Evolutionary conservation across 176 grass and related monocot genomes (phyloP), one percentile per base, ranked within the genome.

Genomic region (Chrysopogon serrulatus): DNA sequence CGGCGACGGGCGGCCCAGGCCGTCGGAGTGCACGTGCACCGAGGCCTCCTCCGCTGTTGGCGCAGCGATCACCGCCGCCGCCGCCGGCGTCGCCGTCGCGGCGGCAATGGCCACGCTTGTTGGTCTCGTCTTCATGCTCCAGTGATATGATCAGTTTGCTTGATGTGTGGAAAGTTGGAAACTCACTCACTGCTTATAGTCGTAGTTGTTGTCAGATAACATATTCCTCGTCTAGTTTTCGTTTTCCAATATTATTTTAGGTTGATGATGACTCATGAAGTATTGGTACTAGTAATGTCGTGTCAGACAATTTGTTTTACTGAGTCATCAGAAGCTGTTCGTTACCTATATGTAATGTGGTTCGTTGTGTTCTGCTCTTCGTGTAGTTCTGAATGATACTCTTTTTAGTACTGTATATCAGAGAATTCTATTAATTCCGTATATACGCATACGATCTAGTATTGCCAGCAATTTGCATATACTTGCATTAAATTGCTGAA

Each of bases 81-180:
- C 2, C 10, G 5, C 21, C 30, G 44, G 10, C 6, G 53, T 44
- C 43, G 65, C 71, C 13, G 1, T 76, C 5, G 65, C 72, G 0
- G 65, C 23, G 3, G 70, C 26, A 21, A 16, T 26, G 28, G 73
- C 15, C 10, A 44, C 35, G 26, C 23, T 70, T 16, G 43, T 26
- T 4, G 11, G 23, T 5, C 16, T 86, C 18, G 56, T 40, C n/a
- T 18, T 74, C 30, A 5, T 67, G 88, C 39, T 73, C 57, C 8
- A 57, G 56, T 90, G 57, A 73, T 39, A 44, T 90, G 57, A 73
- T 39, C 9, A 47, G 32, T 76, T 71, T 27, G 64, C 9, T 82
- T n/a, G 3, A 8, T 57, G 51, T 11, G 27, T 56, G 78, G n/a
- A n/a, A n/a, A n/a, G n/a, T n/a, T 44, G 28, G 23, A 14, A 14